Conservation (phyloP, 2,329 filamentous ascomycete genomes). For the Aureobasidium melanogenum region DNA sequence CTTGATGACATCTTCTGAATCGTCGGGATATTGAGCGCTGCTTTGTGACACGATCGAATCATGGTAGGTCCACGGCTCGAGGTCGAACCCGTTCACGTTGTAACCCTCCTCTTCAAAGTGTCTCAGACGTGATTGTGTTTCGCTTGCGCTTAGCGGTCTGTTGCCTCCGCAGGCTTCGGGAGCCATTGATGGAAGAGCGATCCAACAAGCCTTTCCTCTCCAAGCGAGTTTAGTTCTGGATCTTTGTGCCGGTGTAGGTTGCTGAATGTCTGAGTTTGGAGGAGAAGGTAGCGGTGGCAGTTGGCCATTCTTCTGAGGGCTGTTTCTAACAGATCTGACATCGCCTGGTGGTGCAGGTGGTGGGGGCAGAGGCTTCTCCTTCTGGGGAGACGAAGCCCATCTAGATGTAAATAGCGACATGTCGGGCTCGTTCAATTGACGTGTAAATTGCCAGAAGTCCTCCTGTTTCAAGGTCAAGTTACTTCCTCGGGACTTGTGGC, state of each 20-base stretch:
- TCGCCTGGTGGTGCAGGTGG: neutral
- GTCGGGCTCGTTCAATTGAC: neutral
- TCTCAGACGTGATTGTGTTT: slow-evolving; percentile 53
- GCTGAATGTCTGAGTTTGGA: neutral
- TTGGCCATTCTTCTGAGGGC: neutral
- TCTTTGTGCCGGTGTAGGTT: slow-evolving; percentile 24
- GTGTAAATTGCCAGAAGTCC: slow-evolving; percentile 36
- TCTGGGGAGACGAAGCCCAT: neutral
- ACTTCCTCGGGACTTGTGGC: slow-evolving; percentile 34
- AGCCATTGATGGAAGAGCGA: slow-evolving; percentile 35
- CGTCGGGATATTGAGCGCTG: slow-evolving; percentile 57
- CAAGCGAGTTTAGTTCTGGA: slow-evolving; percentile 37
- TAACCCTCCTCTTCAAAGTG: slow-evolving; percentile 64
- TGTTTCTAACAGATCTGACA: neutral
- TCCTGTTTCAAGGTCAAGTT: slow-evolving; percentile 43
- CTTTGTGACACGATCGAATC: slow-evolving; percentile 44
- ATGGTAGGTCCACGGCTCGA: slow-evolving; percentile 34
- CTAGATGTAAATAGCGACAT: slow-evolving; percentile 8
- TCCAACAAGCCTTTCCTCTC: slow-evolving; percentile 37
- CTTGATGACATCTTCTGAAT: slow-evolving; percentile 50
- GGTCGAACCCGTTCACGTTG: slow-evolving; percentile 58
- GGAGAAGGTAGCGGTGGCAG: neutral
- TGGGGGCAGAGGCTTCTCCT: slow-evolving; percentile 9
- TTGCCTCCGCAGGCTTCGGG: slow-evolving; percentile 34
- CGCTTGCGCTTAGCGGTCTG: slow-evolving; percentile 38